phyloP scores from a whole-genome alignment of 2,329 filamentous ascomycete genomes.

The Bipolaris bicolor region DNA sequence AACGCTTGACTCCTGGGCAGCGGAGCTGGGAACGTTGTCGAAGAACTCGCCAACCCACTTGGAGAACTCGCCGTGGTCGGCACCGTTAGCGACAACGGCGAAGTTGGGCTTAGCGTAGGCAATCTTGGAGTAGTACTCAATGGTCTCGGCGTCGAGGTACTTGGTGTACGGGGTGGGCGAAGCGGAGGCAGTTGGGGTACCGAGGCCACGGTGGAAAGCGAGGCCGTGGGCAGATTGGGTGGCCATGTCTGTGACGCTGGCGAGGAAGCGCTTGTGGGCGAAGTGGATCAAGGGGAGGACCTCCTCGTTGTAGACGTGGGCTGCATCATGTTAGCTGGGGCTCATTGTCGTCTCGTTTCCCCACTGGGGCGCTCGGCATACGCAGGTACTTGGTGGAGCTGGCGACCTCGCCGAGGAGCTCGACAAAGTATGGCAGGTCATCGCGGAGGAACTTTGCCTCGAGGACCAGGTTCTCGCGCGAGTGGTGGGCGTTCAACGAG shows the following conservation, averaged over 20 bases:
- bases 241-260: constrained; percentile 70
- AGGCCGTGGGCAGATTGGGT: constrained; percentile 83
- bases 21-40: constrained; percentile 65
- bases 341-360: constrained; percentile 24
- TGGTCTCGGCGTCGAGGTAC: constrained; percentile 77
- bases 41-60: constrained; percentile 97
- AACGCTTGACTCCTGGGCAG: constrained; percentile 55
- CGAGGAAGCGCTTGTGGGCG: constrained; percentile 75
- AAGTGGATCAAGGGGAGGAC: constrained; percentile 76
- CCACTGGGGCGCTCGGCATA: constrained; percentile 42
- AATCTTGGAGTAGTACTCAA: constrained; percentile 75
- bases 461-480: constrained; percentile 89
- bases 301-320: constrained; percentile 89
- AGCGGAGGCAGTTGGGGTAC: constrained; percentile 75
- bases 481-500: constrained; percentile 85
- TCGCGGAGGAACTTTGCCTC: constrained; percentile 94
- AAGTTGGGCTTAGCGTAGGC: constrained; percentile 92
- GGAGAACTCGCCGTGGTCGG: constrained; percentile 73
- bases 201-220: constrained; percentile 93
- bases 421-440: constrained; percentile 96
- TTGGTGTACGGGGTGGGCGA: constrained; percentile 74
- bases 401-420: constrained; percentile 91
- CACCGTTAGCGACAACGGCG: constrained; percentile 87
- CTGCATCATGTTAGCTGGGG: constrained; percentile 56
- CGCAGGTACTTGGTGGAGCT: constrained; percentile 83